A percentile compares a stretch with the other conserved stretches of the same genome.
Conservation (phyloP, 106 monocot species). For the Acanthochlamys bracteata region DNA sequence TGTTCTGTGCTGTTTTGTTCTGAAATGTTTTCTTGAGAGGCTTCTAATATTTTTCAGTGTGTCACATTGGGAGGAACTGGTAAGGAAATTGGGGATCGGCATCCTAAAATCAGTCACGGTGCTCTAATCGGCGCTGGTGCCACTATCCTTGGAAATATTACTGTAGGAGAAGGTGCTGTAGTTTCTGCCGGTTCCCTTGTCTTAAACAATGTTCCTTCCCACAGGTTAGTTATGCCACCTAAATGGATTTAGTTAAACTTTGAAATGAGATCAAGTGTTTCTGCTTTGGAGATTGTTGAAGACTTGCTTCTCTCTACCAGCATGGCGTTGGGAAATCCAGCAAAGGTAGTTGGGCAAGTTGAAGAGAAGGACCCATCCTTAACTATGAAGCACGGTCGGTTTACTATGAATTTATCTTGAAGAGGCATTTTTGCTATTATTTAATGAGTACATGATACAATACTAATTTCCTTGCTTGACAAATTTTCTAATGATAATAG, state of each 20-base stretch:
- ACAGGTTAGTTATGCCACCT: constrained; percentile 42
- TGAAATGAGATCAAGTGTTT: neutral
- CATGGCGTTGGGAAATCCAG: constrained; percentile 77
- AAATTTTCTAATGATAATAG: too few species aligned
- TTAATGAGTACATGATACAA: constrained; percentile 6
- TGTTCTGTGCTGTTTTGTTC: too few species aligned
- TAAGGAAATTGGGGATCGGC: constrained; percentile 76
- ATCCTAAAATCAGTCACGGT: constrained; percentile 84
- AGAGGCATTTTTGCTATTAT: neutral
- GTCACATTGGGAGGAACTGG: constrained; percentile 91
- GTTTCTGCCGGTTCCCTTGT: constrained; percentile 88
- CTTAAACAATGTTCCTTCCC: constrained; percentile 74
- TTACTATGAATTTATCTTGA: neutral
- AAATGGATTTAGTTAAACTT: too few species aligned
- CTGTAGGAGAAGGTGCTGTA: constrained; percentile 84
- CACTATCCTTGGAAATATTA: constrained; percentile 74
- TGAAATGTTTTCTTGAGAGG: too few species aligned
- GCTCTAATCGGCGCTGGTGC: constrained; percentile 94
- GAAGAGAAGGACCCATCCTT: constrained; percentile 71
- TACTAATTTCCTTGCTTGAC: constrained; percentile 1
- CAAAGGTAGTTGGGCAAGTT: constrained; percentile 47
- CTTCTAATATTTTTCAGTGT: constrained; percentile 23
- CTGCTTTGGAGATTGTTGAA: neutral
- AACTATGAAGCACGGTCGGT: constrained; percentile 80
- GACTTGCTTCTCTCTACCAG: constrained; percentile 6